Evolutionary conservation across 352 stramenopile species (phyloP), one percentile per base, ranked within the genome.

Genomic region (Pythium monospermum): DNA sequence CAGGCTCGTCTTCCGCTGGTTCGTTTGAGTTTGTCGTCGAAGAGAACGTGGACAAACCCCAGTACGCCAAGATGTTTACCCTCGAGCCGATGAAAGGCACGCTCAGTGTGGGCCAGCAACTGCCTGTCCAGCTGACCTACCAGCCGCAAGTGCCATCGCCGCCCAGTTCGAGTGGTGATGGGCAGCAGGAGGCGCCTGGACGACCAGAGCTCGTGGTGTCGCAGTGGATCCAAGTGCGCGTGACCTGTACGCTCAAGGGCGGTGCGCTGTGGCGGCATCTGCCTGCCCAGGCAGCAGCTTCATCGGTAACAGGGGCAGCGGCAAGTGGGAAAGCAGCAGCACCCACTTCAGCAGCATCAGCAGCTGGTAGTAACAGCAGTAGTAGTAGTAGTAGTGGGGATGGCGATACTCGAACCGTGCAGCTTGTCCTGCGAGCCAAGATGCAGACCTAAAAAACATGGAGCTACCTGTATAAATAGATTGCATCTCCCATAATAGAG

Each of bases 11-110:
- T 22, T 28, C 54, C 0, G 43, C 23, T 4, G 69, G 74, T 2
- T 73, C 62, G 0, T 94, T 91, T 32, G 81, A 91, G 48, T 54
- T 95, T 6, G 47, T 49, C 15, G 38, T 92, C 4, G 74, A 92
- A 21, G 64, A 70, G 18, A 69, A 68, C 16, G 49, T 53, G 10
- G 61, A 67, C 11, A 66, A 69, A n/a, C 65, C 69, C 2, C 63
- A 70, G 22, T 66, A 87, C 31, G 57, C 59, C 6, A 85, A 85
- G 52, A 45, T 85, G 27, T 95, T 95, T 44, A 61, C 62, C 6
- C 12, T 91, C 12, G 73, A 89, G 33, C 84, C 82, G 5, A 59
- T 78, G 30, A 91, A 90, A 33, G 83, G 86, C 0, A 49, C 61
- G 0, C 38, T 94, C 18, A 57, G 44, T 21, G 50, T 69, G n/a